Base-by-base conservation (phyloP, 768 basidiomycete species). In the Lentinula sp. region DNA sequence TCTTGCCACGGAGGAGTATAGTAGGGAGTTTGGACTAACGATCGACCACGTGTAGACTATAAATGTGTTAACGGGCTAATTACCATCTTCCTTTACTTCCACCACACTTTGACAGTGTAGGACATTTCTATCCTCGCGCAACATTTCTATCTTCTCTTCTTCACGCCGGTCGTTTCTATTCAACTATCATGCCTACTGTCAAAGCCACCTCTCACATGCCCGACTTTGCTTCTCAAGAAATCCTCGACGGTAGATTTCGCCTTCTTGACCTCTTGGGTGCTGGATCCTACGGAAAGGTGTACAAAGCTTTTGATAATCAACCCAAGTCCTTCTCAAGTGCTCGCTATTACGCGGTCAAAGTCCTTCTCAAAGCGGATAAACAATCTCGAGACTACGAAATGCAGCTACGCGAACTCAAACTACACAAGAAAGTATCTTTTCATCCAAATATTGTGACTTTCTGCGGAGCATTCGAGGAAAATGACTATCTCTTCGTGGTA, bases 281-380 rank as follows among this genome's bases (percentile, higher is more conserved):
- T 53, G 92, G 92, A 13, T 84, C 87, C 8, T 91, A 88, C 62
- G 88, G 90, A 61, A 80, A 84, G 52, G 89, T 93, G 64, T 91
- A 93, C 73, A 79, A 83, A 57, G 90, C 88, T 37, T 68, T 85
- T 53, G 85, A 89, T 69, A 70, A 74, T 31, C 35, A 21, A 2
- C 49, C 32, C 15, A 52, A 52, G 54, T 72, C 75, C 31, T 69
- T 65, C 18, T 65, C 75, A 49, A 69, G 68, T 58, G 78, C 74
- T 15, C 68, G 70, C 54, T 80, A 78, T 70, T 85, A 82, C 65
- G 89, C 91, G 52, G 80, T 93, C 73, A 94, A 93, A 71, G 90
- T 88, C 69, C 78, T 93, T 55, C 77, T 80, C 67, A 85, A 82
- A 66, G 72, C 73, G n/a, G 78, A 79, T 10, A 73, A 80, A 59